Percentiles rank a stretch among this genome's conserved stretches.
These are phyloP conservation scores for Phytophthora agathidicida DNA, from an alignment of 352 stramenopile genomes.

Conservation along the genomic window DNA sequence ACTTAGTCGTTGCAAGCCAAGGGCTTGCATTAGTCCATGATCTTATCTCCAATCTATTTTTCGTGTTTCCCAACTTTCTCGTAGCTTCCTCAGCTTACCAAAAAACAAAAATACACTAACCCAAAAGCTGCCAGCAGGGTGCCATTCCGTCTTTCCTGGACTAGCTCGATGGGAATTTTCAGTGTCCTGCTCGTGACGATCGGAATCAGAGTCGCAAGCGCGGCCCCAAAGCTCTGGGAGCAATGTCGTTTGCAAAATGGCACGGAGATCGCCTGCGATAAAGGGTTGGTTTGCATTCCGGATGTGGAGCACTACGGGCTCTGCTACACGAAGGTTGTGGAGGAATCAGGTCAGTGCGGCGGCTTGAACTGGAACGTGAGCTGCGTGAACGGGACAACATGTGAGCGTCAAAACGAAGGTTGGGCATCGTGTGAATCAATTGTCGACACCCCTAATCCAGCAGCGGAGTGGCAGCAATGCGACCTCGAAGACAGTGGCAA, in stretches of 20 bases:
- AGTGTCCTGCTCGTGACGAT: background rate
- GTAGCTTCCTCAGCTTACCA: too few relatives aligned
- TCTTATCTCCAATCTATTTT: too few relatives aligned
- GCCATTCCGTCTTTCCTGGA: background rate
- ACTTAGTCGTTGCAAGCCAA: background rate
- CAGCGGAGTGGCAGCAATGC: constrained; percentile 26
- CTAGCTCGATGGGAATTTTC: constrained; percentile 9
- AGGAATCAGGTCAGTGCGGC: constrained; percentile 13
- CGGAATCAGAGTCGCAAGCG: background rate
- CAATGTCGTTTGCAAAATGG: constrained; percentile 24
- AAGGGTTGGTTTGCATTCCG: constrained; percentile 22
- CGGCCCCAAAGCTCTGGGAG: constrained; percentile 11
- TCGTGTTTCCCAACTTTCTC: too few relatives aligned
- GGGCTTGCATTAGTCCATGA: too few relatives aligned
- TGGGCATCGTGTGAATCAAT: constrained; percentile 20
- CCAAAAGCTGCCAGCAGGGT: too few relatives aligned
- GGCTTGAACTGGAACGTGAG: constrained; percentile 25
- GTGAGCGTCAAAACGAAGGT: constrained; percentile 23
- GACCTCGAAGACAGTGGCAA: constrained; percentile 17
- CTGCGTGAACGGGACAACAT: constrained; percentile 24
- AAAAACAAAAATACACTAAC: constrained; percentile 30
- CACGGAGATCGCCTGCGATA: constrained; percentile 11
- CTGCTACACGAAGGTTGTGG: constrained; percentile 23
- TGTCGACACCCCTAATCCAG: background rate
- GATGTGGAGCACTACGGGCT: constrained; percentile 23